Percentiles rank a stretch among this genome's conserved stretches.
Evolutionary conservation across 768 basidiomycete genomes (phyloP).

Genomic region (Xerocomellus amylosporus): DNA sequence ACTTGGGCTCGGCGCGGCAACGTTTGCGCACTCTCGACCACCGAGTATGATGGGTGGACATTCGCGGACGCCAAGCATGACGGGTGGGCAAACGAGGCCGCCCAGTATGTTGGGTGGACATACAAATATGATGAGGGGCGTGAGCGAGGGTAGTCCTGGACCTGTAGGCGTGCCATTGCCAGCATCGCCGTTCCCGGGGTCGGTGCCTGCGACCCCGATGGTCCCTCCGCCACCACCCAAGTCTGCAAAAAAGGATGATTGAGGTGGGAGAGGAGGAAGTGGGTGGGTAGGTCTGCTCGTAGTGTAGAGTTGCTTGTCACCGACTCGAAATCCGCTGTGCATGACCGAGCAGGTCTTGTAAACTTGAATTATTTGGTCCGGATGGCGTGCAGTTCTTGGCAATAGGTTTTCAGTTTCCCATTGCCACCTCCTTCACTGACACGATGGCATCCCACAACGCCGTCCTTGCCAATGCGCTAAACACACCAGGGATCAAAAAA

Average conservation of each 20-base stretch:
- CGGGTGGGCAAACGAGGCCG: conserved; percentile 5
- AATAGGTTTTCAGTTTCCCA: too few species aligned
- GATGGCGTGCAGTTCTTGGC: too few species aligned
- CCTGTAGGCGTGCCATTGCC: conserved; percentile 18
- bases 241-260: conserved; percentile 29
- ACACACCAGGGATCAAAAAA: conserved; percentile 59
- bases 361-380: neutral
- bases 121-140: conserved; percentile 2
- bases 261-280: neutral
- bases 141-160: conserved; percentile 13
- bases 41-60: conserved; percentile 18
- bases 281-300: neutral
- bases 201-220: conserved; percentile 17
- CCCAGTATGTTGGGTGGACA: neutral
- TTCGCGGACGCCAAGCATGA: conserved; percentile 24
- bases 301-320: neutral
- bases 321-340: neutral
- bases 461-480: conserved; percentile 63
- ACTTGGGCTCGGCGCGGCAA: conserved; percentile 27
- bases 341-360: neutral
- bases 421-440: neutral
- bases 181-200: conserved; percentile 21
- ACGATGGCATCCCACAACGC: conserved; percentile 36
- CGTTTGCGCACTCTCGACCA: conserved; percentile 17
- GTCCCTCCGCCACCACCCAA: conserved; percentile 22